These are phyloP conservation scores for Suillus americanus DNA, from an alignment of 768 basidiomycete species.

Conservation along the genomic window DNA sequence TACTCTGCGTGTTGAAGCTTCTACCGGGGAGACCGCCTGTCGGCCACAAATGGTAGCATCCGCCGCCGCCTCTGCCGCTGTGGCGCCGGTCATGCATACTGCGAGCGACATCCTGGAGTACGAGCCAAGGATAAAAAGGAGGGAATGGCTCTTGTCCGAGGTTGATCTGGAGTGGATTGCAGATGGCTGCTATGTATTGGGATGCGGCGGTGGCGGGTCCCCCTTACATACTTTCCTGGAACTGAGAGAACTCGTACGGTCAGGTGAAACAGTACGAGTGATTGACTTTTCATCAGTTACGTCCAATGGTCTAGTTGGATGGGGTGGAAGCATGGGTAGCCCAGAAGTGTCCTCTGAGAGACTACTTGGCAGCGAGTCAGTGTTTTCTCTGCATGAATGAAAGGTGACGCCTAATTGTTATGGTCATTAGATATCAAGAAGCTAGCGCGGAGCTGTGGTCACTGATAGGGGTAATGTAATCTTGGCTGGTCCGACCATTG, in stretches of 20 bases:
- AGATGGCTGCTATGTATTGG: slow-evolving; percentile 62
- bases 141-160: slow-evolving; percentile 47
- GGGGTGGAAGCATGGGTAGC: slow-evolving; percentile 45
- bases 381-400: neutral
- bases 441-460: slow-evolving; percentile 30
- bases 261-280: slow-evolving; percentile 45
- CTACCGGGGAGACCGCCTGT: slow-evolving; percentile 8
- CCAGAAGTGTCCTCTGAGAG: slow-evolving; percentile 39
- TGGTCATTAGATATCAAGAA: slow-evolving; percentile 30
- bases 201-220: slow-evolving; percentile 63
- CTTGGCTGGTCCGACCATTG: neutral
- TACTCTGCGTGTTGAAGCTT: neutral
- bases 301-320: slow-evolving; percentile 41
- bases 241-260: slow-evolving; percentile 50
- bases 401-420: neutral
- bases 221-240: slow-evolving; percentile 53
- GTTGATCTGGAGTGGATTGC: slow-evolving; percentile 57
- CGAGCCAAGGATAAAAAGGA: slow-evolving; percentile 35
- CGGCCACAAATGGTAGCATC: slow-evolving; percentile 1
- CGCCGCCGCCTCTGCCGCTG: slow-evolving; percentile 11
- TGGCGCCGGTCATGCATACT: slow-evolving; percentile 16
- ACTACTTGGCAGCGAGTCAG: slow-evolving; percentile 37
- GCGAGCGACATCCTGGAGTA: slow-evolving; percentile 35
- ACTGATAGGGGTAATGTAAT: slow-evolving; percentile 22
- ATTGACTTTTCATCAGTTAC: slow-evolving; percentile 43